Evolutionary conservation across 2,329 filamentous ascomycete species (phyloP).

Genomic region (Xylariaceae sp.): DNA sequence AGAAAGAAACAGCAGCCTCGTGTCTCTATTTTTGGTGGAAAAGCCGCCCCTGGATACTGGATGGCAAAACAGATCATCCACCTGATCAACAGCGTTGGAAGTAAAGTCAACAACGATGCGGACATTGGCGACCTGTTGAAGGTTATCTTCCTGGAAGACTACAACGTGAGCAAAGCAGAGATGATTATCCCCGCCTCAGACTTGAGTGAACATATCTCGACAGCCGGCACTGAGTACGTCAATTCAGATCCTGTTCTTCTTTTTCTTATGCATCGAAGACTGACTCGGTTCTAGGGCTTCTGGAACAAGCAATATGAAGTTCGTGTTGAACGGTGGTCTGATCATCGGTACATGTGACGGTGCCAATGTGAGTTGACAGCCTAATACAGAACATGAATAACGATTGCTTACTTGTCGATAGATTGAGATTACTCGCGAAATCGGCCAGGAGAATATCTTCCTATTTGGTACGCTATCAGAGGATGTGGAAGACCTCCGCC

Average conservation of each 20-base stretch:
- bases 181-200: conserved; percentile 93
- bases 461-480: conserved; percentile 94
- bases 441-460: conserved; percentile 97
- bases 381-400: conserved; percentile 36
- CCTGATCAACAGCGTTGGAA: conserved; percentile 85
- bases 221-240: conserved; percentile 81
- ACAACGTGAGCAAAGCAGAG: conserved; percentile 99
- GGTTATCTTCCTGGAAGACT: conserved; percentile 95
- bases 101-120: conserved; percentile 85
- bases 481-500: conserved; percentile 92
- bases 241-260: not conserved
- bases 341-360: conserved; percentile 98
- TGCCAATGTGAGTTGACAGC: conserved; percentile 68
- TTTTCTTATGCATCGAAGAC: conserved; percentile 9
- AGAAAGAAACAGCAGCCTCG: conserved; percentile 82
- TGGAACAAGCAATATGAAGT: conserved; percentile 99
- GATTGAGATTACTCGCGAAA: conserved; percentile 97
- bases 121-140: conserved; percentile 94
- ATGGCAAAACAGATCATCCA: conserved; percentile 99
- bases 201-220: conserved; percentile 97
- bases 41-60: conserved; percentile 98
- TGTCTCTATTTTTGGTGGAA: conserved; percentile 95
- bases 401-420: conserved; percentile 17
- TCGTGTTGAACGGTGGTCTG: conserved; percentile 92
- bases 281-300: conserved; percentile 45